Base-by-base conservation (phyloP, 140 eudicot species). In the Stevia rebaudiana region DNA sequence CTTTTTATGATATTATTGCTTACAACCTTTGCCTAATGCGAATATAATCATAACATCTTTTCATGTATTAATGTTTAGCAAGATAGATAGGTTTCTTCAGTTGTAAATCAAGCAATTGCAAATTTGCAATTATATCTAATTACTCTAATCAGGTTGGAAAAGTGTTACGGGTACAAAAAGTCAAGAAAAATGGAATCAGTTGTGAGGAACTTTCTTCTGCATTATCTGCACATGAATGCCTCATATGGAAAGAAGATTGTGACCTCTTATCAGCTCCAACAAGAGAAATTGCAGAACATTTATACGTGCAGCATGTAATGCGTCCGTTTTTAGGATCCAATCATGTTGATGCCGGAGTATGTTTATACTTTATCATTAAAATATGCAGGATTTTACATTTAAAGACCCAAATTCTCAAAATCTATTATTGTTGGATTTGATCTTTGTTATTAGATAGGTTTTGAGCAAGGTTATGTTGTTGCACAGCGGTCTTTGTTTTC, bases 331-430 rank as follows among this genome's bases (percentile, higher is more conserved):
- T 92, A 74, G 98, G 98, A 63, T 61, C 96, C 67, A 69, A 77
- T 54, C 84, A 82, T 74, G 87, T 92, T 76, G 98, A 92, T 78
- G 79, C 96, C 1, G 98, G 98, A 87, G 98, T 92, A 87, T 61
- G 86, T 62, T 54, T 16, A 22, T 40, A 24, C 35, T 19, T 2
- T 35, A 18, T 69, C 48, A 16, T 21, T 73, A 44, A 35, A 11
- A 16, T 67, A 17, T 53, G 67, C 54, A 11, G 17, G 16, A 53
- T n/a, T 18, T 43, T 57, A 39, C n/a, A 8, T 60, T 10, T 39
- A 46, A 6, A 46, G 52, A 6, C 17, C 54, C 25, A 48, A 41
- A 22, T 51, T 17, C 35, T 24, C 17, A 51, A 51, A 17, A 51
- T 21, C 30, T 49, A n/a, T 18, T 18, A 55, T 30, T n/a, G 6